Evolutionary conservation across 768 basidiomycete genomes (phyloP).

Genomic region (Kwoniella pini): DNA sequence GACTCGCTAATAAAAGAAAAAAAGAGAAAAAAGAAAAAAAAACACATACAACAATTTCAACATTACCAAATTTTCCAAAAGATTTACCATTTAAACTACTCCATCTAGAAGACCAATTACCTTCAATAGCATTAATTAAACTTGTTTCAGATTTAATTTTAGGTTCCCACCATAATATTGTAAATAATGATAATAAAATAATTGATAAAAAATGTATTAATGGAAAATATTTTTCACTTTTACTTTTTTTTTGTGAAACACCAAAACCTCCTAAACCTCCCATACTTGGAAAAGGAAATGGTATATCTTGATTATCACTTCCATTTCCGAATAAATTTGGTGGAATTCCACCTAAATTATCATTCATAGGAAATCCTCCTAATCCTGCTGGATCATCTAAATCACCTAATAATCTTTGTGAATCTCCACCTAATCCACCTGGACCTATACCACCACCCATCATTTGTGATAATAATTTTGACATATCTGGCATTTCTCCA

Average conservation of each 20-base stretch:
- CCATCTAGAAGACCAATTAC: constrained; percentile 1
- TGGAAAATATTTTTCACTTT: constrained; percentile 41
- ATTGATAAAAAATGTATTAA: constrained; percentile 48
- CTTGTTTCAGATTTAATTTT: constrained; percentile 1
- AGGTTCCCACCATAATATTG: constrained; percentile 53
- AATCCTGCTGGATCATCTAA: constrained; percentile 44
- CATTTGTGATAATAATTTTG: constrained; percentile 36
- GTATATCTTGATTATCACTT: constrained; percentile 8
- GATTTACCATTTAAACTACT: constrained; percentile 15
- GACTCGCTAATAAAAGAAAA: too few species aligned
- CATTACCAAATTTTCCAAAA: constrained; percentile 18
- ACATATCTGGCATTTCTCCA: constrained; percentile 40
- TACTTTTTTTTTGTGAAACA: constrained; percentile 21
- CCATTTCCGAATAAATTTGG: constrained; percentile 15
- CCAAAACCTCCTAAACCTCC: constrained; percentile 18
- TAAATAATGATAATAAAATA: constrained; percentile 37
- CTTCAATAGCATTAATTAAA: not conserved
- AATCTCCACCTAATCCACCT: not conserved
- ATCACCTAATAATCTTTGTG: constrained; percentile 34
- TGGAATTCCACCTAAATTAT: constrained; percentile 13
- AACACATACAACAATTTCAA: constrained; percentile 38
- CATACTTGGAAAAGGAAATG: constrained; percentile 31
- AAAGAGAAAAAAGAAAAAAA: not conserved
- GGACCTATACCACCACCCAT: constrained; percentile 26
- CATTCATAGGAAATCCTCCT: constrained; percentile 17